Base-by-base conservation (phyloP, 1,139 yeast genomes). In the Kurtzmaniella quercitrusa region DNA sequence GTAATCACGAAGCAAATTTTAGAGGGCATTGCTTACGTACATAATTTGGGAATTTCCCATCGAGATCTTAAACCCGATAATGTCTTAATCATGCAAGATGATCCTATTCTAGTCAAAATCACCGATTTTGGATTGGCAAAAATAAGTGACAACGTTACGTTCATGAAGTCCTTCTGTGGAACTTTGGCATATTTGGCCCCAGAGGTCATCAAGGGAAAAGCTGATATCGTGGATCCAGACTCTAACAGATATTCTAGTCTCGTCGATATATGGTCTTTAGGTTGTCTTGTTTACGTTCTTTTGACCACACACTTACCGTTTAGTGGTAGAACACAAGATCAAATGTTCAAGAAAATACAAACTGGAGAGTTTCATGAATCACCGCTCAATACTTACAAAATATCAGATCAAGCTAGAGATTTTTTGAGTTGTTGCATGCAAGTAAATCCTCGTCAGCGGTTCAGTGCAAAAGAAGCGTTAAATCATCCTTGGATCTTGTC, bases 41-140 rank as follows among this genome's bases (percentile, higher is more conserved):
- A 93, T 64, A 76, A 80, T 3, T 68, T 84, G 56, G 97, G 96
- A 1, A 91, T 93, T 36, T 85, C 95, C 15, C 98, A 93, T 61
- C 74, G 98, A 47, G 98, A 93, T 63, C 69, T 93, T 52, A 93
- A 93, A 59, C 94, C 94, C 0, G 98, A 93, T 60, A 93, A 93
- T 61, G 88, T 93, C 11, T 69, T 93, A 46, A 88, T 93, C 45
- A 89, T 88, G 57, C 88, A 84, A 57, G 96, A 88, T 57, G 94
- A 88, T 55, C 97, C 97, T 0, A 95, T 93, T 9, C 61, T 80
- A 19, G 86, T 93, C 11, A 93, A 93, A 55, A 87, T 93, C 35
- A 88, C 97, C 2, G 98, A 93, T 64, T 93, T 93, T 63, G 96
- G 96, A 0, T 66, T 88, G 38, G 96, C 96, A 2, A 88, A 88